phyloP scores from a whole-genome alignment of 78 protist genomes.

The Chrysochromulina tobinii region DNA sequence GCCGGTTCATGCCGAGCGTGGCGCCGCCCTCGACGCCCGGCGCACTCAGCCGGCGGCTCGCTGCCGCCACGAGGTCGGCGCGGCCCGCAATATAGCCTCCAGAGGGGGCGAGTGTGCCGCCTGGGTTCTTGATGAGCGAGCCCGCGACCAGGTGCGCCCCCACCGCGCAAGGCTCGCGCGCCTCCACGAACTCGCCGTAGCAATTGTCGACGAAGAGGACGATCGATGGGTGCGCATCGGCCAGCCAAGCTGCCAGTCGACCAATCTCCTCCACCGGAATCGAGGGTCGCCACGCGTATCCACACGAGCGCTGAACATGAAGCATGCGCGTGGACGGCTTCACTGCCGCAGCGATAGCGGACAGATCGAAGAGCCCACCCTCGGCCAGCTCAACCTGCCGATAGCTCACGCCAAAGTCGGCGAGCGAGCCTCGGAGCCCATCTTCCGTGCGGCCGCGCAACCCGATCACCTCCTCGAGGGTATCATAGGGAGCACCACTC shows the following conservation, averaged over 20 bases:
- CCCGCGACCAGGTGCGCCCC: conserved; percentile 55
- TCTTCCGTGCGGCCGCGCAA: background rate
- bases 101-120: conserved; percentile 51
- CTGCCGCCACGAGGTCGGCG: background rate
- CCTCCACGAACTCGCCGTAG: conserved; percentile 55
- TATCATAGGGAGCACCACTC: conserved; percentile 44
- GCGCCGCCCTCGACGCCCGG: conserved; percentile 65
- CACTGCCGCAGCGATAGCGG: conserved; percentile 3
- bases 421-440: background rate
- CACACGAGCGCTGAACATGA: conserved; percentile 64
- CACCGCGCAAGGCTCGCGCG: conserved; percentile 38
- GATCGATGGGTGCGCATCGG: background rate
- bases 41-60: background rate
- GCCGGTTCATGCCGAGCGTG: conserved; percentile 44
- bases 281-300: conserved; percentile 49
- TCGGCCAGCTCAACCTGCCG: background rate
- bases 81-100: conserved; percentile 38
- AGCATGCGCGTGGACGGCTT: background rate
- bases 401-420: conserved; percentile 31
- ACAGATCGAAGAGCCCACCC: conserved; percentile 29
- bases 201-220: conserved; percentile 61
- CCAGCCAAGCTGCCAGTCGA: background rate
- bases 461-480: conserved; percentile 56
- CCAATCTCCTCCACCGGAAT: conserved; percentile 31
- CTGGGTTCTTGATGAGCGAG: conserved; percentile 57